Evolutionary conservation across 345 rosid species (phyloP), one percentile per base, ranked within the genome.

Genomic region (Populus deltoides): DNA sequence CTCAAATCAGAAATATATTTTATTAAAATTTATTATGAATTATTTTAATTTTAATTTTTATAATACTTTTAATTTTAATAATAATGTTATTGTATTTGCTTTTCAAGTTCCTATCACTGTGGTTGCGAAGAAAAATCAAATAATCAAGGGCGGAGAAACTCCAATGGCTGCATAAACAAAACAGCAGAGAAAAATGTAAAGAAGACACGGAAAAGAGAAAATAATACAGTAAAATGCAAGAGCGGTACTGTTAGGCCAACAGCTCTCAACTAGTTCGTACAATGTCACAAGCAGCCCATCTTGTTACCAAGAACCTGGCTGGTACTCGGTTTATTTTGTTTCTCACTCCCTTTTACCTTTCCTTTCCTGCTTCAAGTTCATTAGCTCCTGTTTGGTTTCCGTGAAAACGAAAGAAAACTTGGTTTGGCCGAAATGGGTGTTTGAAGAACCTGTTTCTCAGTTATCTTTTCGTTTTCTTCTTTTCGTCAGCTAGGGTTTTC

Each of bases 251-350:
- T 22, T 22, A 7, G 2, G 36, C 29, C 59, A 8, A 17, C n/a
- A 65, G 53, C 74, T 59, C 55, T 5, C 17, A 33, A 31, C 39
- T 27, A 29, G 39, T 6, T 27, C 41, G 33, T 59, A 57, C 62
- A 63, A 86, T 86, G 87, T 75, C 81, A 65, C 84, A 79, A 65
- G 65, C 89, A 15, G 70, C 72, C 55, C 82, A 82, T 82, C 81
- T 80, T 66, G 8, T 78, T 27, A 47, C 85, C 25, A 78, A 78
- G 16, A 81, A 59, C 49, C 24, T 80, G 33, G 78, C 84, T 59
- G 89, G 89, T 84, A 67, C 20, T 18, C 31, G n/a, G n/a, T 25
- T 24, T 35, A 35, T 39, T 25, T 51, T 45, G 11, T 17, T 27
- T 57, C 22, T 68, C 22, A 15, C 2, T 29, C 39, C 31, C 12